These are phyloP conservation scores for Halophytophthora polymorphica DNA, from an alignment of 352 stramenopile species.

Conservation along the genomic window DNA sequence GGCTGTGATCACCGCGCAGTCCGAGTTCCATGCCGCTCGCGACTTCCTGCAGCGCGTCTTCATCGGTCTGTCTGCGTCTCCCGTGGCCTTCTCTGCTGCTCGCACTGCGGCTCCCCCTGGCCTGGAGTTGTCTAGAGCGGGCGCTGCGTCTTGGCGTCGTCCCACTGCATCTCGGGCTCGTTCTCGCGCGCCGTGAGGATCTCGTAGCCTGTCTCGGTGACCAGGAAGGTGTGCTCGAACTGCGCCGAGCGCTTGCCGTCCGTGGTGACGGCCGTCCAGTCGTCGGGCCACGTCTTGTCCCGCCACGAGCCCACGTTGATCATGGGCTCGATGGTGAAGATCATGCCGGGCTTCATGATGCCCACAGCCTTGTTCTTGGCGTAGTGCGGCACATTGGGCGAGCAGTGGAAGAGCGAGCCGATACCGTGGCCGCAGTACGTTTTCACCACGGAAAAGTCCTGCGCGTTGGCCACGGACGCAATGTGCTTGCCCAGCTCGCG, in stretches of 20 bases:
- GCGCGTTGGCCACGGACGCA: slow-evolving; percentile 64
- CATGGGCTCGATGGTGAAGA: slow-evolving; percentile 99
- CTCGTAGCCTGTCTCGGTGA: slow-evolving; percentile 95
- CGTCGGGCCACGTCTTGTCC: slow-evolving; percentile 93
- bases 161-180: slow-evolving; percentile 79
- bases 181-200: slow-evolving; percentile 91
- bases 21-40: too few species aligned
- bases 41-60: too few species aligned
- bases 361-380: slow-evolving; percentile 96
- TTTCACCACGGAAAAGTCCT: slow-evolving; percentile 91
- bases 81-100: too few species aligned
- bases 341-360: slow-evolving; percentile 94
- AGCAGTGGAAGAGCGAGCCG: slow-evolving; percentile 95
- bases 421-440: slow-evolving; percentile 98
- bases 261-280: slow-evolving; percentile 95
- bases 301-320: slow-evolving; percentile 93
- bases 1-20: too few species aligned
- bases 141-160: slow-evolving; percentile 64
- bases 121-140: background rate
- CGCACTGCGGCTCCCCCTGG: too few species aligned
- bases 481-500: slow-evolving; percentile 93
- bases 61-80: too few species aligned
- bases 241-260: slow-evolving; percentile 95
- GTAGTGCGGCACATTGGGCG: slow-evolving; percentile 96
- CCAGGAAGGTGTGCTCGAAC: slow-evolving; percentile 95